Evolutionary conservation across 1,284 basidiomycete species (phyloP), one percentile per base, ranked within the genome.

Genomic region (Heliocybe sulcata): DNA sequence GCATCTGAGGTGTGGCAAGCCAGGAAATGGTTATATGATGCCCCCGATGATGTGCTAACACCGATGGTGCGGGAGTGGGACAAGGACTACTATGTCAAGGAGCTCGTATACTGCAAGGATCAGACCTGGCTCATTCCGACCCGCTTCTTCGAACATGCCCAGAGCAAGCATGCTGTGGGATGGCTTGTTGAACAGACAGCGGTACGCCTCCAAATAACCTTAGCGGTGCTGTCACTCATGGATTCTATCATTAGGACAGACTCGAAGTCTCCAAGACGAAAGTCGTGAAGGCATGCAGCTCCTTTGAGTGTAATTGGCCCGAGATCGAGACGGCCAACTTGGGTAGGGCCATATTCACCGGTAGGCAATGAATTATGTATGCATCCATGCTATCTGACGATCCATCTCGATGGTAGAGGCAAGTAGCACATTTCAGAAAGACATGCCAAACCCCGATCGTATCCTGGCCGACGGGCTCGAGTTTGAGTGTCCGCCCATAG

Each of bases 1-100:
- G 54, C 71, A 1, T 63, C 62, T 1, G 70, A 75, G 57, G 57
- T 60, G 2, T 68, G 60, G 57, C 67, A 73, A 12, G 70, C 60
- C 0, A 60, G 59, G 8, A 71, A 72, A 53, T 64, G 61, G 62
- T 56, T 60, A 29, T 51, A 55, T 0, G n/a, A n/a, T n/a, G n/a
- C n/a, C n/a, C n/a, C n/a, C n/a, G n/a, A n/a, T n/a, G n/a, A n/a
- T n/a, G n/a, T n/a, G n/a, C n/a, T n/a, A n/a, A n/a, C n/a, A n/a
- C n/a, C n/a, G n/a, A n/a, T n/a, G n/a, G n/a, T n/a, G n/a, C n/a
- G n/a, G n/a, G n/a, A n/a, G n/a, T n/a, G n/a, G n/a, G n/a, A n/a
- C n/a, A n/a, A n/a, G n/a, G n/a, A n/a, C 60, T 65, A 58, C 53
- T 64, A 61, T 55, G 58, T 64, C 19, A 56, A 67, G 2, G 69